Percentiles rank a stretch among this genome's conserved stretches.
Evolutionary conservation across 768 basidiomycete genomes (phyloP).

Genomic region (Dendrothele bispora): DNA sequence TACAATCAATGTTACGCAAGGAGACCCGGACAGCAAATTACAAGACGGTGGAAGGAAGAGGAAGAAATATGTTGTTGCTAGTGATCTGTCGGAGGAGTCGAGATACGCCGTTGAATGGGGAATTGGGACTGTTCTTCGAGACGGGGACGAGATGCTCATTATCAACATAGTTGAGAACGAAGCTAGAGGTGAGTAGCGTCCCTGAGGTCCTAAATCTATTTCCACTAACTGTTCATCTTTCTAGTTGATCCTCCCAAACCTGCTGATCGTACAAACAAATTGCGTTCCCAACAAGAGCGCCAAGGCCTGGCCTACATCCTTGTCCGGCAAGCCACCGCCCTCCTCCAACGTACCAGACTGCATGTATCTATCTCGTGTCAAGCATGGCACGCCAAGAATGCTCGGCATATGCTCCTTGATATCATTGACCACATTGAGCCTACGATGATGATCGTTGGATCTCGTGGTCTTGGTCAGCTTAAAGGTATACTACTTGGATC

Average conservation of each 20-base stretch:
- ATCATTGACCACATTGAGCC: constrained; percentile 87
- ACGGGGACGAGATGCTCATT: constrained; percentile 92
- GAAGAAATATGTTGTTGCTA: constrained; percentile 84
- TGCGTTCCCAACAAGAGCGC: constrained; percentile 92
- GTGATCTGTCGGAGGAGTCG: constrained; percentile 93
- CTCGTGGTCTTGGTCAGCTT: constrained; percentile 83
- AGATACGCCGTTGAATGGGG: constrained; percentile 98
- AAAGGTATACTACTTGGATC: constrained; percentile 94
- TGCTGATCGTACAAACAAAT: constrained; percentile 73
- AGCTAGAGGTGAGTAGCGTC: constrained; percentile 61
- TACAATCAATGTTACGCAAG: constrained; percentile 86
- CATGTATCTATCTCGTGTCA: constrained; percentile 89
- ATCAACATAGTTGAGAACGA: constrained; percentile 94
- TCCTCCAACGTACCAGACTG: constrained; percentile 88
- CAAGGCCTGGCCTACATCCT: constrained; percentile 89
- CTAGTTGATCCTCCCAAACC: constrained; percentile 69
- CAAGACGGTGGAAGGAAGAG: constrained; percentile 45
- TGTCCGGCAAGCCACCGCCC: constrained; percentile 81
- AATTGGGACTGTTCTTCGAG: constrained; percentile 91
- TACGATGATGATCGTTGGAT: constrained; percentile 92
- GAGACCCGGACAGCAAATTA: constrained; percentile 64
- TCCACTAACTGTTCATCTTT: constrained; percentile 9
- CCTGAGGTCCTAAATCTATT: background rate
- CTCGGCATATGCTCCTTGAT: constrained; percentile 86
- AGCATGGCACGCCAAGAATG: constrained; percentile 97